Evolutionary conservation across 768 basidiomycete species (phyloP), one percentile per base, ranked within the genome.

Genomic region (Collybia sp.): DNA sequence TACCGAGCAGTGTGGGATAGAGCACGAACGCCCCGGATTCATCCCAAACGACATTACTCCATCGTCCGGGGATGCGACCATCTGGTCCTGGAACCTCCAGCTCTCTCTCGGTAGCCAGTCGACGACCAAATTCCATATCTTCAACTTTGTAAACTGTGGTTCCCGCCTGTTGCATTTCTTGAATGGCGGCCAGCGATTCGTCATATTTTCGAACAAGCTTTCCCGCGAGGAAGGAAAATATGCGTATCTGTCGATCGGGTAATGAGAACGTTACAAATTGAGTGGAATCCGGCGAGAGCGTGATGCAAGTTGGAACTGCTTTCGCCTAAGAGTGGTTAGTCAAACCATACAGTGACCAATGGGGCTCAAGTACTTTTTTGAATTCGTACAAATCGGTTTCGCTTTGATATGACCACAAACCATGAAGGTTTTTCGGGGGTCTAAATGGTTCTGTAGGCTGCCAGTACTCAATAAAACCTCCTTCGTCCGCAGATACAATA

Each of bases 151-250:
- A 90, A 15, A 91, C 79, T 0, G 90, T 87, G 3, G 96, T 96
- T 1, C 93, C 95, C 1, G 93, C 94, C 63, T 98, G 96, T 62
- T 99, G 96, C 93, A 99, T 97, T 64, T 97, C 94, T 61, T 95
- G 91, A 33, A 94, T 88, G 0, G 96, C 94, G 20, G 79, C 69
- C 5, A 98, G 75, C 0, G 89, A 92, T 65, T 99, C 96, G 51
- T 99, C 96, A 61, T 97, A 99, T 61, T 90, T 91, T 15, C 95
- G 83, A 12, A 81, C 83, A 53, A 97, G 70, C 59, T 94, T 96
- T 6, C 92, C 96, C 0, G 80, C 77, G 10, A 93, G 74, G 73
- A 97, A 93, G 19, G 83, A 86, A 69, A 99, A 99, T 42, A 97
- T 75, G 43, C 95, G 89, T 36, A 99, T 83, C 66, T 95, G 90